Base-by-base conservation (phyloP, 768 basidiomycete genomes). In the Lentinula aciculospora region DNA sequence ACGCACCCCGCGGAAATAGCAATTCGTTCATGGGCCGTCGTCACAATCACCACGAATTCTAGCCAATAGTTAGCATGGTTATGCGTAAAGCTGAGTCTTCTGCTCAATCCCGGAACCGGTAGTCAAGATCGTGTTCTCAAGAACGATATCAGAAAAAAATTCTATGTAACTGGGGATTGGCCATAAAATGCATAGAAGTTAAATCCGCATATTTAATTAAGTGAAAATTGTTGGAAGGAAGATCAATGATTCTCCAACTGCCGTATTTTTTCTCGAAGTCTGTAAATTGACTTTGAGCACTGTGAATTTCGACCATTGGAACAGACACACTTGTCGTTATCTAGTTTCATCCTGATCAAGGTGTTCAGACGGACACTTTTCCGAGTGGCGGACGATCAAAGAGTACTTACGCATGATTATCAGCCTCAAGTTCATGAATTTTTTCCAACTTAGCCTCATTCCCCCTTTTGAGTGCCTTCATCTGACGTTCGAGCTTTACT, bases 401-500 rank as follows among this genome's bases (percentile, higher is more conserved):
- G 23, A 58, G 61, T 37, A 71, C 73, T 62, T 61, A 56, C 64
- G 36, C 56, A 46, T 65, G 58, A 32, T 69, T 63, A 39, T 69
- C 67, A 37, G 64, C 58, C 50, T 71, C 64, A 31, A 75, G 58
- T 45, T 65, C 61, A 8, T 55, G 54, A 32, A 76, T 74, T 57
- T 65, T 67, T 40, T 59, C 64, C 31, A 64, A 65, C 60, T 77
- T 79, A 3, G 64, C 66, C 3, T 65, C 63, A 13, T 70, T 71
- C 25, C 71, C 69, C 44, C 72, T 69, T 44, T 70, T 70, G 47
- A 73, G 66, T 21, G 76, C 74, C 8, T 62, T 61, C 9, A 67
- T 60, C 56, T 72, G 72, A 36, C 74, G 68, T 59, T 81, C 76
- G 36, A 80, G 68, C 53, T 68, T 71, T 32, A 59, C 59, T 40